These are phyloP conservation scores for Aspergillus affinis DNA, from an alignment of 495 filamentous ascomycete species.

Conservation along the genomic window DNA sequence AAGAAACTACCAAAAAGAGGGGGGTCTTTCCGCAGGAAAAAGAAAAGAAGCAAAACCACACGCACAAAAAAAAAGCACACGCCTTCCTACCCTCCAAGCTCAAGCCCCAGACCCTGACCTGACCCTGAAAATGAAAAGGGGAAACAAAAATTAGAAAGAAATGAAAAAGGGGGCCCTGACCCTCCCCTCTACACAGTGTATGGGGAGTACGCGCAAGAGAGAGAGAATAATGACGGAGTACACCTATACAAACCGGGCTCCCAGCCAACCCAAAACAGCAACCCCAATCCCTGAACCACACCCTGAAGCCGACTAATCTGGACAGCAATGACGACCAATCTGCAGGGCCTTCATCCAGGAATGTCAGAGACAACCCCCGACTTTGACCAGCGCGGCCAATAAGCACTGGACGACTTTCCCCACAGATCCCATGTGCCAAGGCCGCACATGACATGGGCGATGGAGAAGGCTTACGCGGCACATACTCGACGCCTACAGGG, in stretches of 20 bases:
- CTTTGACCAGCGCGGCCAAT: too few relatives aligned
- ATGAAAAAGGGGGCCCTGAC: too few relatives aligned
- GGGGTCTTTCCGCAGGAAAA: not conserved
- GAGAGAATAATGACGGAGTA: too few relatives aligned
- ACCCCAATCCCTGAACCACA: not conserved
- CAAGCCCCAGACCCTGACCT: constrained; percentile 7
- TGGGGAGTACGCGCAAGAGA: too few relatives aligned
- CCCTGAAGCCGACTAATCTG: not conserved
- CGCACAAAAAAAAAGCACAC: not conserved
- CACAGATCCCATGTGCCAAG: constrained; percentile 21
- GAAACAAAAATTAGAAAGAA: not conserved
- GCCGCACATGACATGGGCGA: constrained; percentile 27
- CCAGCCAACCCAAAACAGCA: not conserved
- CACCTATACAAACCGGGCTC: not conserved
- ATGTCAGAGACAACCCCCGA: not conserved
- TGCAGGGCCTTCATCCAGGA: not conserved
- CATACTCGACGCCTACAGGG: constrained; percentile 16
- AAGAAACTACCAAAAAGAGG: not conserved
- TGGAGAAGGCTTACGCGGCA: constrained; percentile 33
- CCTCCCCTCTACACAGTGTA: too few relatives aligned
- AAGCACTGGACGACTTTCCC: constrained; percentile 9
- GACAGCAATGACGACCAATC: too few relatives aligned
- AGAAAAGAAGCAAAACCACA: not conserved
- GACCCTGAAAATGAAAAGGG: constrained; percentile 6
- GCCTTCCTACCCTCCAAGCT: not conserved